Base-by-base conservation (phyloP, 2,329 filamentous ascomycete species). In the Clarireedia monteithiana region DNA sequence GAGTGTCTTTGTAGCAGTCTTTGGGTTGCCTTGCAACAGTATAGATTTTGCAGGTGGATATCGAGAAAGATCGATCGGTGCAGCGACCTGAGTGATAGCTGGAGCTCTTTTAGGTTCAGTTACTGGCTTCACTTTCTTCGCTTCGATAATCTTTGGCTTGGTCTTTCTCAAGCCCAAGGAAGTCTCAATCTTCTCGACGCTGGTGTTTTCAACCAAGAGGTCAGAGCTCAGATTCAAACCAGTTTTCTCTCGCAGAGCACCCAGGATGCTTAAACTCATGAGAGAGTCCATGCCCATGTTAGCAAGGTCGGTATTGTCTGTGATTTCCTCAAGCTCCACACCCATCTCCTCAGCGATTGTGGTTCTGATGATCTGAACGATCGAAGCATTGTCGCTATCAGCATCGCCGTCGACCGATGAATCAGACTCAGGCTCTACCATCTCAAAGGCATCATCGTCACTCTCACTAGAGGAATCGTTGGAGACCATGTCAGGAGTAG, bases 1-100 rank as follows among this genome's bases (percentile, higher is more conserved):
- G 2, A 77, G 64, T 9, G 54, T 67, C 59, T 71, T 72, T 10
- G 70, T 75, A 9, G 76, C 75, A 6, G 72, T 78, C 57, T 69
- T 74, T 30, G 74, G 23, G 67, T 73, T 60, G 71, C 80, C 71
- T 75, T 82, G 70, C 7, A 75, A 66, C 6, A 74, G 60, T 23
- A 74, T 65, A 1, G 73, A 74, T 1, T 59, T 58, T 9, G 61
- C 60, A 15, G 50, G 46, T 23, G 57, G 63, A 39, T 60, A 59
- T 20, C 48, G 20, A 23, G 46, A 55, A 10, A 53, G 23, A 17
- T 27, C 49, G 48, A 50, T 48, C 6, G 56, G 45, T 20, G 20
- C 44, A 12, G 42, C 39, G 14, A 48, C 38, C 6, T 53, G 45
- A 50, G 45, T 44, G 34, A 53, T 24, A 2, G 50, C 38, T 14